Conservation (phyloP, 1,284 basidiomycete species). For the Trametes polyzona region DNA sequence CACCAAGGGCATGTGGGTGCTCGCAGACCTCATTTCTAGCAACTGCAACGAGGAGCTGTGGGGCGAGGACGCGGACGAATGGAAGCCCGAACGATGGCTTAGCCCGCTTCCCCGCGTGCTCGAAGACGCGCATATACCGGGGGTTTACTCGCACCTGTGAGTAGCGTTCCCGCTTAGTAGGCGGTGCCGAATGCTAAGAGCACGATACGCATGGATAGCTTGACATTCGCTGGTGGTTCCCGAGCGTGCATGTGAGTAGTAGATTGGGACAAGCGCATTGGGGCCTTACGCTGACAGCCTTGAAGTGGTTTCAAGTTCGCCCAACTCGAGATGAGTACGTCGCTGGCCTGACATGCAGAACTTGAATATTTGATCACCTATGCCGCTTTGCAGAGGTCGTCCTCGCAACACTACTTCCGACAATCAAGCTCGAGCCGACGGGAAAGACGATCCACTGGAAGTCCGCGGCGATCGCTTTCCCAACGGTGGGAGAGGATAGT, state of each 20-base stretch:
- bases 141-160: slow-evolving; percentile 26
- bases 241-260: slow-evolving; percentile 40
- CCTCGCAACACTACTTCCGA: slow-evolving; percentile 6
- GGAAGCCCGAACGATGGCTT: slow-evolving; percentile 31
- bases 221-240: slow-evolving; percentile 39
- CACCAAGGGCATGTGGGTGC: slow-evolving; percentile 9
- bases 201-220: slow-evolving; percentile 19
- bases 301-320: slow-evolving; percentile 5
- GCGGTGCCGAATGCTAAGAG: background rate
- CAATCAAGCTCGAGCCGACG: slow-evolving; percentile 8
- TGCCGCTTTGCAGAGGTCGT: slow-evolving; percentile 19
- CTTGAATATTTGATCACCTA: slow-evolving; percentile 10
- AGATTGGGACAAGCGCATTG: background rate
- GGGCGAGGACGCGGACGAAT: slow-evolving; percentile 29
- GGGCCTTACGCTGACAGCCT: background rate
- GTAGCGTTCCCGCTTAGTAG: background rate
- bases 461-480: slow-evolving; percentile 11
- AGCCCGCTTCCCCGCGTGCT: slow-evolving; percentile 7
- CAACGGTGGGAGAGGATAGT: slow-evolving; percentile 13
- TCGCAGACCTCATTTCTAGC: slow-evolving; percentile 15
- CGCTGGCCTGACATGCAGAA: slow-evolving; percentile 23
- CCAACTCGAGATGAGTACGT: slow-evolving; percentile 22
- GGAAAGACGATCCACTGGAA: slow-evolving; percentile 20
- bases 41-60: slow-evolving; percentile 24
- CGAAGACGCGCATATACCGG: slow-evolving; percentile 21